These are phyloP conservation scores for Paragyromitra xinjiangensis DNA, from an alignment of 495 filamentous ascomycete species.

Conservation along the genomic window DNA sequence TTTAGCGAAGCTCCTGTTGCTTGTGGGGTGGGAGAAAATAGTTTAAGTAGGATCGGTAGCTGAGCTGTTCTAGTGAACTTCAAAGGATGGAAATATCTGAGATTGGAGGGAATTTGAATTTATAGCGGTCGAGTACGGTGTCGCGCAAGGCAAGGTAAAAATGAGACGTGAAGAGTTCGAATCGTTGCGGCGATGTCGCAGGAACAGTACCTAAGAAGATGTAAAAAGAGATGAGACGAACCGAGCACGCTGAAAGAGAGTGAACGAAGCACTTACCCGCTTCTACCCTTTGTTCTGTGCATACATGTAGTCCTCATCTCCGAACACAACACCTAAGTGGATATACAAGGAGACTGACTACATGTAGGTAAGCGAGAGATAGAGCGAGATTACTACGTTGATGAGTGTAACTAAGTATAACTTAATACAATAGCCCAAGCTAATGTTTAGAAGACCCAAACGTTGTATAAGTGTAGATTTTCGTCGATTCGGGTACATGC, in stretches of 20 bases:
- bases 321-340: neutral
- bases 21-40: neutral
- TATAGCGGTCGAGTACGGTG: neutral
- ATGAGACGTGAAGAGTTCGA: neutral
- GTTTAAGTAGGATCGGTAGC: neutral
- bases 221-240: slow-evolving; percentile 10
- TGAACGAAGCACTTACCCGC: slow-evolving; percentile 33
- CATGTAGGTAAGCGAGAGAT: slow-evolving; percentile 3
- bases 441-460: neutral
- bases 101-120: neutral
- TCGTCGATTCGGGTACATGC: neutral
- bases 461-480: neutral
- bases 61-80: neutral
- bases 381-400: neutral
- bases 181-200: neutral
- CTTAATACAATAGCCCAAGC: neutral
- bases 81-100: neutral
- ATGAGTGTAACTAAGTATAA: neutral
- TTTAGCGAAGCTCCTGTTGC: neutral
- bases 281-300: slow-evolving; percentile 24
- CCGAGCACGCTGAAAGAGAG: neutral
- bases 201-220: neutral
- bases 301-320: slow-evolving; percentile 3
- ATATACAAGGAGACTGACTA: neutral
- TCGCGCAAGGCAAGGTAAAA: neutral